These are phyloP conservation scores for Phytophthora citricola DNA, from an alignment of 352 stramenopile genomes.

Conservation along the genomic window DNA sequence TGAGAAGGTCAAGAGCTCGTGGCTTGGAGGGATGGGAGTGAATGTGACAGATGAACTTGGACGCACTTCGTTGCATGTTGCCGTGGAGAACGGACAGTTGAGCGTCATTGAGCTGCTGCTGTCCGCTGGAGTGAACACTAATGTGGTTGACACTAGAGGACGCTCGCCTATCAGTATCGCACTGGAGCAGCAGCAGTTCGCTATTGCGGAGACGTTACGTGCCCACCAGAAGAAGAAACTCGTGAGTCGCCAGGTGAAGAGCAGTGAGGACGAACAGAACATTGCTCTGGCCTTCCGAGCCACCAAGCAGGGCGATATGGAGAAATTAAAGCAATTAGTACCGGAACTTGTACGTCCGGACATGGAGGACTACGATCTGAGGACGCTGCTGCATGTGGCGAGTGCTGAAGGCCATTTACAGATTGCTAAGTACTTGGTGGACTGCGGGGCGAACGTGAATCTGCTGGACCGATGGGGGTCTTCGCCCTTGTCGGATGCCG, in stretches of 20 bases:
- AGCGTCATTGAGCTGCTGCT: slow-evolving; percentile 79
- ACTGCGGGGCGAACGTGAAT: slow-evolving; percentile 79
- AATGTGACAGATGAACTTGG: slow-evolving; percentile 60
- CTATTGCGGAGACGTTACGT: slow-evolving; percentile 71
- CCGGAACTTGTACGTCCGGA: slow-evolving; percentile 65
- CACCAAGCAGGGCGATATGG: slow-evolving; percentile 58
- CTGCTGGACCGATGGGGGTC: slow-evolving; percentile 81
- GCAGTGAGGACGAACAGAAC: slow-evolving; percentile 48
- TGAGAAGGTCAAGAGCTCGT: slow-evolving; percentile 79
- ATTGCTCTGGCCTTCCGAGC: slow-evolving; percentile 65
- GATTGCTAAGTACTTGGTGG: slow-evolving; percentile 70
- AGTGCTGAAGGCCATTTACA: slow-evolving; percentile 69
- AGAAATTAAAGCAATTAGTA: slow-evolving; percentile 58
- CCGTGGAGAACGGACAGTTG: slow-evolving; percentile 74
- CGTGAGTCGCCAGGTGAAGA: slow-evolving; percentile 35
- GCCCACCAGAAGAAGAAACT: slow-evolving; percentile 62
- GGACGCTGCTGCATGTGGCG: slow-evolving; percentile 76
- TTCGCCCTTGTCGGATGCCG: slow-evolving; percentile 73
- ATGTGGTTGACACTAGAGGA: slow-evolving; percentile 57
- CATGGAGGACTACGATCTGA: slow-evolving; percentile 79
- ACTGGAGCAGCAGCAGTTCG: slow-evolving; percentile 60
- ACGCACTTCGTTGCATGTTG: slow-evolving; percentile 78
- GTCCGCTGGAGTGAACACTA: slow-evolving; percentile 70
- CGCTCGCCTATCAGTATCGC: slow-evolving; percentile 76
- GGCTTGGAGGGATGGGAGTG: slow-evolving; percentile 71